Conservation (phyloP, 345 rosid species). For the Melastoma malabathricum region DNA sequence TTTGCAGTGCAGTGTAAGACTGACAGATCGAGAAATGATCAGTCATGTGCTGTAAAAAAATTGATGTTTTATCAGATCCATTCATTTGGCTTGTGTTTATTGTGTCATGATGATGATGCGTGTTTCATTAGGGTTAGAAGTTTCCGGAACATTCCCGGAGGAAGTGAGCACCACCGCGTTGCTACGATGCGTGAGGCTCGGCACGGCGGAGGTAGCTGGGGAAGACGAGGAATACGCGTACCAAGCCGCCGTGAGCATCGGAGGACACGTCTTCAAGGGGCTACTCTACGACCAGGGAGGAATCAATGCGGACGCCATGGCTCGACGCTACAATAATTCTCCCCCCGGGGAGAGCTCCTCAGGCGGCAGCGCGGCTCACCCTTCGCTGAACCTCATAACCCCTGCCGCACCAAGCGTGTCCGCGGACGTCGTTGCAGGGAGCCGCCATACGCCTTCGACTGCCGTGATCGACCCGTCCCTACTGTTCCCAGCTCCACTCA, state of each 20-base stretch:
- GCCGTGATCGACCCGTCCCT: conserved; percentile 15
- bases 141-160: conserved; percentile 34
- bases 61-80: too few species aligned
- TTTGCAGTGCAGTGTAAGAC: too few species aligned
- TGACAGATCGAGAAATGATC: too few species aligned
- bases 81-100: too few species aligned
- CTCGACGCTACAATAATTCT: too few species aligned
- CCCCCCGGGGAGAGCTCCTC: conserved; percentile 22
- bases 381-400: conserved; percentile 19
- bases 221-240: conserved; percentile 48
- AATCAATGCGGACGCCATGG: too few species aligned
- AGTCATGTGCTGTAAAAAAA: too few species aligned
- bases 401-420: conserved; percentile 6
- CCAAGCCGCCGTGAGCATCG: conserved; percentile 61
- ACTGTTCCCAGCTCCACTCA: conserved; percentile 22
- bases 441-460: background rate
- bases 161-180: conserved; percentile 44
- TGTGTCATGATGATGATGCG: too few species aligned
- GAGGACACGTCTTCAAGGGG: conserved; percentile 64
- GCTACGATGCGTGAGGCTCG: conserved; percentile 50
- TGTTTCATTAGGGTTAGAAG: conserved; percentile 42
- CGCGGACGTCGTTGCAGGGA: conserved; percentile 4
- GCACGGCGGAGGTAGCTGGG: conserved; percentile 21
- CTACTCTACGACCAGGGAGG: conserved; percentile 49
- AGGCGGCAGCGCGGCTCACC: conserved; percentile 21